phyloP scores from a whole-genome alignment of 78 protist species.

The Dictyostelium intermedium region DNA sequence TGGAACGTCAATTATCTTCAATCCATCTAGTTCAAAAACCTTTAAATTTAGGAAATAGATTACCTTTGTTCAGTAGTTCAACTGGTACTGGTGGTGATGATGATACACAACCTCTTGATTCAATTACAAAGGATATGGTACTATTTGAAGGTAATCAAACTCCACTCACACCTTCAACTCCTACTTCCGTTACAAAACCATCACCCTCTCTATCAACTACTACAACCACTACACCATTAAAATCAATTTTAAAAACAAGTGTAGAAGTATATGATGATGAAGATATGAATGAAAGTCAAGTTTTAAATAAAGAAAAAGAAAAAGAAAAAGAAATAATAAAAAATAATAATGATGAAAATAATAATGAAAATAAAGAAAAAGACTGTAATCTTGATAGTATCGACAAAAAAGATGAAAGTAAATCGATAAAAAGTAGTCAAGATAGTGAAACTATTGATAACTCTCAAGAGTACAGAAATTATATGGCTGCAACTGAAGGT shows the following conservation, averaged over 20 bases:
- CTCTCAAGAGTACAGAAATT: neutral
- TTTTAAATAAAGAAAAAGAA: neutral
- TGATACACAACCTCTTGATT: neutral
- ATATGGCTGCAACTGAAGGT: neutral
- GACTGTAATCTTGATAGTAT: neutral
- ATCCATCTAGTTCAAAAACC: neutral
- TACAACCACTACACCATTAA: neutral
- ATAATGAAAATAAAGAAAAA: neutral
- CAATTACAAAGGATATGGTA: neutral
- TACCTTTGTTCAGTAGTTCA: neutral
- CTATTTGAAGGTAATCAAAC: neutral
- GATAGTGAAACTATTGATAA: neutral
- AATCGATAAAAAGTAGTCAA: neutral
- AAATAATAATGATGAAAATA: neutral
- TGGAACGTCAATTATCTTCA: neutral
- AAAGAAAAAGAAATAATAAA: neutral
- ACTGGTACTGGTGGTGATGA: neutral
- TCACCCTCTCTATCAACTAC: neutral
- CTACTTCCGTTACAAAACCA: neutral
- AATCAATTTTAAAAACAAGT: neutral
- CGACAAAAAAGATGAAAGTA: neutral
- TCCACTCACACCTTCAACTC: neutral
- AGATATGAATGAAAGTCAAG: neutral
- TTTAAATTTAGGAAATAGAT: neutral
- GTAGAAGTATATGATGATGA: neutral